Conservation (phyloP, 257 asterid genomes). For the Salvia rosmarinus region DNA sequence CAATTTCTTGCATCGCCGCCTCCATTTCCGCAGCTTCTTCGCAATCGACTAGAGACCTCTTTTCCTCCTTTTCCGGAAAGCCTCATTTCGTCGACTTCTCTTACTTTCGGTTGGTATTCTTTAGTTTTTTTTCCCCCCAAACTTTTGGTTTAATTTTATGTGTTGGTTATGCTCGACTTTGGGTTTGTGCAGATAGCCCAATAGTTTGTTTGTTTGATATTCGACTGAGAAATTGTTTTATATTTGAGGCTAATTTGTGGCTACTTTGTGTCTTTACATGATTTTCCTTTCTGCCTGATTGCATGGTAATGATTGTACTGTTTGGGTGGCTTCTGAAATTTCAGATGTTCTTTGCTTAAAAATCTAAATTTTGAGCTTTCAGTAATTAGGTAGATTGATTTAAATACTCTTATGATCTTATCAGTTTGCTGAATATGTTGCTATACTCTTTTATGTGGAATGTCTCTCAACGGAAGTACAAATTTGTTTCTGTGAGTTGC, state of each 20-base stretch:
- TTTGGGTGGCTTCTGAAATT: background rate
- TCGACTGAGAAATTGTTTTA: background rate
- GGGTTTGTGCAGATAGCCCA: background rate
- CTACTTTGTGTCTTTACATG: background rate
- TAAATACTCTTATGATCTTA: background rate
- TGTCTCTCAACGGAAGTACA: background rate
- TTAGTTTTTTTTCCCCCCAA: background rate
- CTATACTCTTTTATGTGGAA: background rate
- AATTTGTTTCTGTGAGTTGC: background rate
- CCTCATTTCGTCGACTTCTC: conserved; percentile 32
- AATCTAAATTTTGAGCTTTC: background rate
- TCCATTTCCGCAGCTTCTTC: conserved; percentile 46
- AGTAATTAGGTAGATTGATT: background rate
- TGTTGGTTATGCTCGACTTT: conserved; percentile 12
- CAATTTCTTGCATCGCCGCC: conserved; percentile 43
- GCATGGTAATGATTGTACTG: background rate
- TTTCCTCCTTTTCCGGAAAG: conserved; percentile 31
- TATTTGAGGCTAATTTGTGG: conserved; percentile 6
- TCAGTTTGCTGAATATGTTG: background rate
- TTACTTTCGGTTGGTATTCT: conserved; percentile 40
- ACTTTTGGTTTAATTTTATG: background rate
- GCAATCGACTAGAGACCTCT: conserved; percentile 30
- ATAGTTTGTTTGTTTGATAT: conserved; percentile 9
- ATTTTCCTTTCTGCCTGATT: background rate
- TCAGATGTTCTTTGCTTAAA: background rate